A percentile compares a stretch with the other conserved stretches of the same genome.
phyloP scores from a whole-genome alignment of 2,329 filamentous ascomycete species.

The Aspergillus udagawae region DNA sequence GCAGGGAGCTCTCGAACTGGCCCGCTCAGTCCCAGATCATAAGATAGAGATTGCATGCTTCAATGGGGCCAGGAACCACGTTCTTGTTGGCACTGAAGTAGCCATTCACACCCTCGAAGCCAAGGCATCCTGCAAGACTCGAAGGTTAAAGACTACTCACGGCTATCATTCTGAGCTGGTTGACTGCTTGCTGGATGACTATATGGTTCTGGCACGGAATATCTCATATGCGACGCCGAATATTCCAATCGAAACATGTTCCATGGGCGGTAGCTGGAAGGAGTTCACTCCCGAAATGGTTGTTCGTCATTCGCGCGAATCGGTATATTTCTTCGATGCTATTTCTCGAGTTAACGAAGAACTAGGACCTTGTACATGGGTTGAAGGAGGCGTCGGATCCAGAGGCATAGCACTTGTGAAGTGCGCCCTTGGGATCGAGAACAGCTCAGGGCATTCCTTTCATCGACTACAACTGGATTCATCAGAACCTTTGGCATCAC shows the following conservation, averaged over 20 bases:
- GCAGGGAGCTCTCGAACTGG: not conserved
- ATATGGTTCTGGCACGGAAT: conserved; percentile 21
- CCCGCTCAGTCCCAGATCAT: not conserved
- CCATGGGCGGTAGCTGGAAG: conserved; percentile 1
- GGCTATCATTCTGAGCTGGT: conserved; percentile 47
- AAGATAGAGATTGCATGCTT: conserved; percentile 43
- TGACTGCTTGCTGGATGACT: conserved; percentile 27
- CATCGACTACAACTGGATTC: not conserved
- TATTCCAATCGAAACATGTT: conserved; percentile 25
- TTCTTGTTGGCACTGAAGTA: conserved; percentile 35
- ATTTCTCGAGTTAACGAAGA: conserved; percentile 35
- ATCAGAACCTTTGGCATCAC: conserved; percentile 3
- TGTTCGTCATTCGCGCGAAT: conserved; percentile 38
- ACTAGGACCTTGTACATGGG: conserved; percentile 26
- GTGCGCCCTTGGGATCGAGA: not conserved
- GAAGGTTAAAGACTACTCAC: conserved; percentile 44
- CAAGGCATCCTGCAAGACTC: conserved; percentile 20
- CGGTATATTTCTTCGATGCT: conserved; percentile 48
- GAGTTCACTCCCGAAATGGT: conserved; percentile 27
- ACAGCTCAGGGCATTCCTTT: not conserved
- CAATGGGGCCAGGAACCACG: conserved; percentile 43
- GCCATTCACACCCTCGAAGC: conserved; percentile 27
- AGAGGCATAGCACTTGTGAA: conserved; percentile 9
- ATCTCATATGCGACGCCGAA: conserved; percentile 29
- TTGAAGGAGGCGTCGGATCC: conserved; percentile 43